Evolutionary conservation across 2,329 filamentous ascomycete species (phyloP).

Genomic region (Orbilia blumenaviensis): DNA sequence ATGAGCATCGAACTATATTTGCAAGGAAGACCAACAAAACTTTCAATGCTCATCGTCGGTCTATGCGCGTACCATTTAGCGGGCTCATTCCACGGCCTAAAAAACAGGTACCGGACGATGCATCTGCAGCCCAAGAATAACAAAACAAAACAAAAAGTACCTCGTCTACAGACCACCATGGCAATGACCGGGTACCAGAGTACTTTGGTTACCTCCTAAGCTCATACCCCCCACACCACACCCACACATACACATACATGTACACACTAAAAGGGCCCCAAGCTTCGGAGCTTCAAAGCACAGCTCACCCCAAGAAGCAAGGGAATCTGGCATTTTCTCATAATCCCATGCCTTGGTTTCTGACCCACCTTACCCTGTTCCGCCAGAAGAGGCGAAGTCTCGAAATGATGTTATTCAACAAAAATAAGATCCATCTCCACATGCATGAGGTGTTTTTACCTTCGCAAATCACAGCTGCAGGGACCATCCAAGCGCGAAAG

Average conservation of each 20-base stretch:
- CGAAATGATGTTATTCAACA: conserved; percentile 21
- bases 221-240: neutral
- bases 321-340: conserved; percentile 1
- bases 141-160: neutral
- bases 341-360: conserved; percentile 23
- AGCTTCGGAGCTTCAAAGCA: neutral
- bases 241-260: neutral
- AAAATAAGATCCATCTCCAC: neutral
- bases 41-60: conserved; percentile 24
- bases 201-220: too few species aligned
- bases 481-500: conserved; percentile 5
- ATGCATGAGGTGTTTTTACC: conserved; percentile 9
- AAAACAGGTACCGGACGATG: conserved; percentile 1
- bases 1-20: neutral
- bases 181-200: too few species aligned
- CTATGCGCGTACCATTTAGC: conserved; percentile 1
- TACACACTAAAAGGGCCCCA: neutral
- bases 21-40: too few species aligned
- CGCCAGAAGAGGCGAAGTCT: conserved; percentile 1
- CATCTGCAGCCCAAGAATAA: neutral
- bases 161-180: neutral
- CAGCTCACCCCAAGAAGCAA: too few species aligned
- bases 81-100: conserved; percentile 11
- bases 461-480: conserved; percentile 43
- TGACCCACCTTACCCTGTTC: conserved; percentile 19